Evolutionary conservation across 345 rosid genomes (phyloP).

Genomic region (Anastatica hierochuntica): DNA sequence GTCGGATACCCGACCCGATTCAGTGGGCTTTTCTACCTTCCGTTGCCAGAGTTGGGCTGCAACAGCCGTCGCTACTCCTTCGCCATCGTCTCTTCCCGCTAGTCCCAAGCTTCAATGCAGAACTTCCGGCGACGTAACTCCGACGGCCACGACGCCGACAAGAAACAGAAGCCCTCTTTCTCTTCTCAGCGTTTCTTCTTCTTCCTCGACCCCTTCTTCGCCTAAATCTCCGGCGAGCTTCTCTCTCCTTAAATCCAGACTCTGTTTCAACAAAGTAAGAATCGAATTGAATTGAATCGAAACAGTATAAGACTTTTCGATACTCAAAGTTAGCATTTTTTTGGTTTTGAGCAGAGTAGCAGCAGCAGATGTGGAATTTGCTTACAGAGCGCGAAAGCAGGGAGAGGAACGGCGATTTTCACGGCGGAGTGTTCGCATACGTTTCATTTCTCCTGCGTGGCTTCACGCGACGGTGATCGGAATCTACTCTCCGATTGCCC

Average conservation of each 20-base stretch:
- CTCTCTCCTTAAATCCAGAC: constrained; percentile 56
- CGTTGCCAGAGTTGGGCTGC: constrained; percentile 44
- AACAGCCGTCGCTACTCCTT: not conserved
- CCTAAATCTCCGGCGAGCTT: constrained; percentile 63
- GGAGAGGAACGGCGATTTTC: constrained; percentile 80
- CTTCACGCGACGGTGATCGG: constrained; percentile 33
- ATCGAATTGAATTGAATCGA: too few relatives aligned
- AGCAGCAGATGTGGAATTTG: constrained; percentile 56
- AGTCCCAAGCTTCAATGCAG: constrained; percentile 59
- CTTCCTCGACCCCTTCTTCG: constrained; percentile 37
- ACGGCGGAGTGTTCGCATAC: constrained; percentile 85
- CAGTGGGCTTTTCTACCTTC: constrained; percentile 30
- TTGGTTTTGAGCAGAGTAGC: too few relatives aligned
- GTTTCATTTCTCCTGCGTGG: constrained; percentile 72
- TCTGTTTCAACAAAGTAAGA: constrained; percentile 53
- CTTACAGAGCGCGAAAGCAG: constrained; percentile 45
- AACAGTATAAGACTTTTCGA: constrained; percentile 26
- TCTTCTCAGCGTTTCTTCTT: constrained; percentile 28
- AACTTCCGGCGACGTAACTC: constrained; percentile 25
- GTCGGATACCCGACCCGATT: constrained; percentile 37
- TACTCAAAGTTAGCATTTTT: constrained; percentile 40
- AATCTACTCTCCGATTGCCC: constrained; percentile 40
- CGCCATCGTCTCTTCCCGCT: constrained; percentile 34
- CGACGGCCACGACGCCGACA: constrained; percentile 5
- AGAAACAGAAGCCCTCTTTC: constrained; percentile 28